Evolutionary conservation across 345 rosid species (phyloP).

Genomic region (Brassica napus): Da-Ae NC_063439.1:12180501-12181000

Average conservation of each 20-base stretch:
- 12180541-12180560: conserved; percentile 43
- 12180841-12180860: conserved; percentile 60
- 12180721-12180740: conserved; percentile 57
- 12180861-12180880: conserved; percentile 55
- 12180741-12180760: conserved; percentile 40
- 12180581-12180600: conserved; percentile 42
- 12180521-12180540: conserved; percentile 56
- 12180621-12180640: conserved; percentile 54
- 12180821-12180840: conserved; percentile 55
- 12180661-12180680: conserved; percentile 57
- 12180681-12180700: conserved; percentile 47
- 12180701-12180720: conserved; percentile 50
- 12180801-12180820: conserved; percentile 52
- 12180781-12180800: conserved; percentile 45
- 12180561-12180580: conserved; percentile 50
- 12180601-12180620: conserved; percentile 55
- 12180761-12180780: conserved; percentile 42
- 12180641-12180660: conserved; percentile 49
- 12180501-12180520: conserved; percentile 45
- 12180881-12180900: conserved; percentile 50
- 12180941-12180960: conserved; percentile 47
- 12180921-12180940: conserved; percentile 56
- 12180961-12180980: conserved; percentile 54
- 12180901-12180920: conserved; percentile 55
- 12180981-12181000: conserved; percentile 57